Conservation (phyloP, 306 rosid species). For the Amphicarpaea edgeworthii region DNA sequence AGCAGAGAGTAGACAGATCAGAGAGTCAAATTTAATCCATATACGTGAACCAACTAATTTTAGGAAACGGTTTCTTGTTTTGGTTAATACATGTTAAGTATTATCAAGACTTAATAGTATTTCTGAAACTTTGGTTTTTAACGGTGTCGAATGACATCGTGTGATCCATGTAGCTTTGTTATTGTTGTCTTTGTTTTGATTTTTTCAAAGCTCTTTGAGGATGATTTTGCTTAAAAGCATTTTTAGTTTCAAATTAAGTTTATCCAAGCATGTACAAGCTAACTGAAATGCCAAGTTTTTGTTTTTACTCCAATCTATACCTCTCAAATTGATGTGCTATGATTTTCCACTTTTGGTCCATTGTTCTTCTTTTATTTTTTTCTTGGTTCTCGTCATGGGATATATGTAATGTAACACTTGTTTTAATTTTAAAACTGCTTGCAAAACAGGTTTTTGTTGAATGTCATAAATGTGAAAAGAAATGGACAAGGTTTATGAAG, state of each 20-base stretch:
- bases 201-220: neutral
- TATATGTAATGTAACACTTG: neutral
- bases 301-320: constrained; percentile 17
- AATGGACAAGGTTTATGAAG: constrained; percentile 70
- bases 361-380: neutral
- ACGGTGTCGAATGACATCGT: too few relatives aligned
- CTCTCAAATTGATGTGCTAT: constrained; percentile 5
- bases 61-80: neutral
- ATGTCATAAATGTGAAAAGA: constrained; percentile 40
- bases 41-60: neutral
- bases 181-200: too few relatives aligned
- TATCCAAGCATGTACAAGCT: neutral
- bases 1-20: neutral
- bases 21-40: neutral
- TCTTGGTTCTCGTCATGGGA: neutral
- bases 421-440: constrained; percentile 19
- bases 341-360: neutral
- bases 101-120: too few relatives aligned
- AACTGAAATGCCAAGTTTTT: constrained; percentile 25
- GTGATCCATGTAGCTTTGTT: too few relatives aligned
- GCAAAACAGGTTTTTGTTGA: constrained; percentile 21
- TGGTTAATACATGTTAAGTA: too few relatives aligned
- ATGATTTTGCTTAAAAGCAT: neutral
- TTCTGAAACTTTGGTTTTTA: too few relatives aligned
- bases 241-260: neutral